These are phyloP conservation scores for Pulveroboletus frians DNA, from an alignment of 768 basidiomycete genomes.

Conservation along the genomic window DNA sequence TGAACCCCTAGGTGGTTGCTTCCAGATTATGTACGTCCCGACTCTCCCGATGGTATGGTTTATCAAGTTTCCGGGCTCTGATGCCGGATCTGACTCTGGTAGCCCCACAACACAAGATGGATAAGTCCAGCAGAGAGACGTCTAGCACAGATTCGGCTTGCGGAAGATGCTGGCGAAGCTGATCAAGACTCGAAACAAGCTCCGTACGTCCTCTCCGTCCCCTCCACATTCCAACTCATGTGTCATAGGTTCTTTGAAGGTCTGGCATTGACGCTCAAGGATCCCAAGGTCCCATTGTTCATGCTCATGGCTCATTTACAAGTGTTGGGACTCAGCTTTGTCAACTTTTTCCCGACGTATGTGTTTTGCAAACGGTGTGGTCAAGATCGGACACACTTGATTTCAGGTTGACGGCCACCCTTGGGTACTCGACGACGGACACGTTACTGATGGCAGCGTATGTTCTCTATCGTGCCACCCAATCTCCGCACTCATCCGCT, in stretches of 20 bases:
- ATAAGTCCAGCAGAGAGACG: conserved; percentile 44
- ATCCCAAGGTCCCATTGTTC: conserved; percentile 51
- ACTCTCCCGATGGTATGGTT: neutral
- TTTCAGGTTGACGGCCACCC: too few relatives aligned
- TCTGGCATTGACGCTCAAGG: too few relatives aligned
- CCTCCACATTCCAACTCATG: too few relatives aligned
- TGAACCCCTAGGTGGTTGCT: conserved; percentile 43
- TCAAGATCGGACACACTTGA: neutral
- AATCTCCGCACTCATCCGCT: too few relatives aligned
- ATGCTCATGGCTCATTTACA: conserved; percentile 49
- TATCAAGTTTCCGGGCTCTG: neutral
- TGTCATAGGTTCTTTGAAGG: conserved; percentile 21
- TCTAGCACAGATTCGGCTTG: conserved; percentile 61
- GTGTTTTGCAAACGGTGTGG: conserved; percentile 4
- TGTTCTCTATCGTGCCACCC: too few relatives aligned
- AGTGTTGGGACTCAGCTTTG: too few relatives aligned
- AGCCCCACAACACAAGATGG: conserved; percentile 65
- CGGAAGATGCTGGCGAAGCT: conserved; percentile 65
- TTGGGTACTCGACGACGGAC: too few relatives aligned
- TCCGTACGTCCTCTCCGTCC: conserved; percentile 40
- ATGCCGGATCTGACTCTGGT: neutral
- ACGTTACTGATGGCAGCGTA: too few relatives aligned
- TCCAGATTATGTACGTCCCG: conserved; percentile 50
- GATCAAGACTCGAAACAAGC: conserved; percentile 54
- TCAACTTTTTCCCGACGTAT: too few relatives aligned